A percentile compares a stretch with the other conserved stretches of the same genome.
phyloP scores from a whole-genome alignment of 306 rosid species.

The Trifolium repens region DNA sequence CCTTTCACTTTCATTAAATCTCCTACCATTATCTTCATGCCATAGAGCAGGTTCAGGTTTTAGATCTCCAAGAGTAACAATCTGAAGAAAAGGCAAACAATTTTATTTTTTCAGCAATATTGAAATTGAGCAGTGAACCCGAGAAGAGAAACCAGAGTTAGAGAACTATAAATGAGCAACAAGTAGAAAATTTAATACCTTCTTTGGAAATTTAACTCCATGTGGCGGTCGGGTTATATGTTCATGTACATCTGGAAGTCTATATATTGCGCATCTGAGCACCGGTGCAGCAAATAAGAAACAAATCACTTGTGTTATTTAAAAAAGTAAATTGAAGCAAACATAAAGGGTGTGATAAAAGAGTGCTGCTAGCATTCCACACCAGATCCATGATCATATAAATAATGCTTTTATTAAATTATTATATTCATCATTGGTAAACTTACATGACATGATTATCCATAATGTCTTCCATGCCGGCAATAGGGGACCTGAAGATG shows the following conservation, averaged over 20 bases:
- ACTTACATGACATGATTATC: conserved; percentile 97
- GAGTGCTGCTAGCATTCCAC: not conserved
- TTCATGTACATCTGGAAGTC: conserved; percentile 75
- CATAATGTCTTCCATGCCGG: conserved; percentile 84
- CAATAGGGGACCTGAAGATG: conserved; percentile 89
- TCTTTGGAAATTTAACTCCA: conserved; percentile 75
- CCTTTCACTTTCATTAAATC: conserved; percentile 51
- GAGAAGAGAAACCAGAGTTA: conserved; percentile 5
- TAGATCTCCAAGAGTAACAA: conserved; percentile 66
- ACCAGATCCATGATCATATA: conserved; percentile 25
- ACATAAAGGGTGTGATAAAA: not conserved
- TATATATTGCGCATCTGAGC: conserved; percentile 81
- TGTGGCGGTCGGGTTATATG: conserved; percentile 77
- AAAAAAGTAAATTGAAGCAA: not conserved
- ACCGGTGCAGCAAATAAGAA: conserved; percentile 10
- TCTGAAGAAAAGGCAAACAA: conserved; percentile 46
- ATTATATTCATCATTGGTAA: conserved; percentile 7
- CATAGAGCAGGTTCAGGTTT: conserved; percentile 79
- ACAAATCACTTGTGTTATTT: conserved; percentile 1
- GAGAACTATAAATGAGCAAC: not conserved
- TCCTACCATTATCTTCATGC: conserved; percentile 61
- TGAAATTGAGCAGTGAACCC: conserved; percentile 16
- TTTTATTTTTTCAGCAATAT: not conserved
- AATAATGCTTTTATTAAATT: conserved; percentile 3
- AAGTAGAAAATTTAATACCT: conserved; percentile 58